Percentiles rank a stretch among this genome's conserved stretches.
These are phyloP conservation scores for Chenopodium formosanum DNA, from an alignment of 148 eudicot species.

Conservation along the genomic window DNA sequence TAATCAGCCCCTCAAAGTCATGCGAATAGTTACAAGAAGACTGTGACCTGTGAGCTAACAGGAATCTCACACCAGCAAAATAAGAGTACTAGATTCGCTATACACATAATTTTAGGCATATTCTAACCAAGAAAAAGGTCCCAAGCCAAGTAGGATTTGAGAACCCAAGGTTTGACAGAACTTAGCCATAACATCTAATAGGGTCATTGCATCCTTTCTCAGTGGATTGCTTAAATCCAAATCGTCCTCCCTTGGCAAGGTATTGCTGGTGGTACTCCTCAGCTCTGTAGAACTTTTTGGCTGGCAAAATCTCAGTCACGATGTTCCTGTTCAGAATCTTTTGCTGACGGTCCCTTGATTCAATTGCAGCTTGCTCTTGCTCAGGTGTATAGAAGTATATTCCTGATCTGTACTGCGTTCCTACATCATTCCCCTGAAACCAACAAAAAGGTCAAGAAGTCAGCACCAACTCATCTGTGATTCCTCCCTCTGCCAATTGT, in stretches of 20 bases:
- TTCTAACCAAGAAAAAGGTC: not conserved
- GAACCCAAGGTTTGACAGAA: constrained; percentile 2
- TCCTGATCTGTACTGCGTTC: constrained; percentile 86
- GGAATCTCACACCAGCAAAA: constrained; percentile 3
- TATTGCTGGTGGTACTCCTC: constrained; percentile 91
- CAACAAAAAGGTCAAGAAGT: constrained; percentile 3
- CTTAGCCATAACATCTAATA: constrained; percentile 80
- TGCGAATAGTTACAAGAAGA: constrained; percentile 10
- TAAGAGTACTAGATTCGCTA: not conserved
- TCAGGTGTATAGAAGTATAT: constrained; percentile 84
- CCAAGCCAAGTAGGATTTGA: not conserved
- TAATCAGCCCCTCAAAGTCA: not conserved
- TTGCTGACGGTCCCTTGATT: constrained; percentile 59
- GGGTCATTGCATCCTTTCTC: constrained; percentile 92
- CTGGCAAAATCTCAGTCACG: constrained; percentile 76
- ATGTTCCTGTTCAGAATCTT: constrained; percentile 61
- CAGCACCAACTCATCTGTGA: constrained; percentile 3
- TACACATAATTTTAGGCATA: not conserved
- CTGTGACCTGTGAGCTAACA: not conserved
- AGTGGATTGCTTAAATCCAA: constrained; percentile 64
- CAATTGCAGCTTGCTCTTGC: constrained; percentile 75
- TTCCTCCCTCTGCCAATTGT: not conserved
- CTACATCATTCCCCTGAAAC: constrained; percentile 69
- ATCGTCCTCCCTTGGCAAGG: constrained; percentile 81
- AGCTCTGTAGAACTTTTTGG: constrained; percentile 80